Base-by-base conservation (phyloP, 805 yeast genomes). In the Myxozyma melibiosi region DNA sequence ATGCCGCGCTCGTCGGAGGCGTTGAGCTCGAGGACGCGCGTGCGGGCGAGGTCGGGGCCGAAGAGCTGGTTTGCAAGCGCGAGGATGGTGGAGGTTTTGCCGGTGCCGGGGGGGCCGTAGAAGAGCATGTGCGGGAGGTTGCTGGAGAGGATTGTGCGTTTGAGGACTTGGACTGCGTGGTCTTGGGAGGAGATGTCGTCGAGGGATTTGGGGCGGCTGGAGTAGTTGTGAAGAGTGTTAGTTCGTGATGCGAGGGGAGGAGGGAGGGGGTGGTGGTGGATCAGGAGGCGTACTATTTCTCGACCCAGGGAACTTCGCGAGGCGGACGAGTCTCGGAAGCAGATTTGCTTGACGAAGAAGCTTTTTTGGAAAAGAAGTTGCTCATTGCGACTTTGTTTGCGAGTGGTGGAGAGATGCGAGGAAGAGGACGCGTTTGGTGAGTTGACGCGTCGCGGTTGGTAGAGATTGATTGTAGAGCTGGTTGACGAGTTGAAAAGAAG, bases 31-130 rank as follows among this genome's bases (percentile, higher is more conserved):
- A 89, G 72, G 1, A 89, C 94, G 66, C 96, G 78, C 16, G 84
- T 71, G 66, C 84, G 85, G 68, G 80, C 79, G 38, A 89, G 75
- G 4, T 71, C 72, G 2, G 96, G 95, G 0, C 89, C 96, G 70
- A 84, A 89, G 30, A 89, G 71, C 67, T 88, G 89, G 64, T 81
- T 85, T 2, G 95, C 90, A 64, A 89, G 74, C 2, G 96, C 96
- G 54, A 90, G 74, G 30, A 89, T 85, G 0, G 96, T 90, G 1
- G 96, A 88, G 0, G 96, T 89, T 67, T 89, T 89, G 61, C 96
- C 96, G 0, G 96, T 89, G 18, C 96, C 96, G 46, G 96, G 96
- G 0, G 96, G 96, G 0, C 96, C 96, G 69, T 89, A 90, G 74
- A 89, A 89, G 37, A 89, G 73, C 94, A 89, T 86, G 70, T 89